Conservation (phyloP, 2,329 filamentous ascomycete genomes). For the Penicillium sp. region DNA sequence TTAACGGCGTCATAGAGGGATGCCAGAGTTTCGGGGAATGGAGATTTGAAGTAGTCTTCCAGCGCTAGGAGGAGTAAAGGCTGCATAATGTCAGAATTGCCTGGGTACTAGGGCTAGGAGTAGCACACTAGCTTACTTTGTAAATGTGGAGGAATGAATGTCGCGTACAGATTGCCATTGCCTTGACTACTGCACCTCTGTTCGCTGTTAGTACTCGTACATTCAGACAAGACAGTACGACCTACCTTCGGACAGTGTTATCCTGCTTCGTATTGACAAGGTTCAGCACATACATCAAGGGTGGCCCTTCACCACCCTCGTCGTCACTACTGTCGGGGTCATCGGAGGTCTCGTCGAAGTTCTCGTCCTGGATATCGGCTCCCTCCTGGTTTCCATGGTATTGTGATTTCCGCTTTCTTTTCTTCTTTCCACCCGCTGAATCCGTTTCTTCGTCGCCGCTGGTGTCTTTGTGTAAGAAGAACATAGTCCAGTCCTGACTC, state of each 20-base stretch:
- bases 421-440: constrained; percentile 47
- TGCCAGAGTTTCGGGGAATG: constrained; percentile 81
- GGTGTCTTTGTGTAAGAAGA: constrained; percentile 95
- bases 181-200: constrained; percentile 91
- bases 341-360: constrained; percentile 47
- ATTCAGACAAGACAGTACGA: constrained; percentile 2
- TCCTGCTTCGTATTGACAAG: constrained; percentile 98
- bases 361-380: constrained; percentile 50
- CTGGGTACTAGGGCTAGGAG: background rate
- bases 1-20: constrained; percentile 92
- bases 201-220: constrained; percentile 13
- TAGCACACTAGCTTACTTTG: constrained; percentile 65
- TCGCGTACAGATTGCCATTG: constrained; percentile 97
- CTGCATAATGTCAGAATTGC: constrained; percentile 45
- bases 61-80: constrained; percentile 85
- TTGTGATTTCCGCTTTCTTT: constrained; percentile 48
- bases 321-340: constrained; percentile 57
- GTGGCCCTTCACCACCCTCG: constrained; percentile 75
- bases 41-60: constrained; percentile 95
- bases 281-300: constrained; percentile 94
- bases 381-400: constrained; percentile 48
- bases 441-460: constrained; percentile 77
- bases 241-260: constrained; percentile 73
- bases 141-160: constrained; percentile 99
- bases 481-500: constrained; percentile 98